Evolutionary conservation across 2,329 filamentous ascomycete genomes (phyloP).

Genomic region (Exophiala xenobiotica): DNA sequence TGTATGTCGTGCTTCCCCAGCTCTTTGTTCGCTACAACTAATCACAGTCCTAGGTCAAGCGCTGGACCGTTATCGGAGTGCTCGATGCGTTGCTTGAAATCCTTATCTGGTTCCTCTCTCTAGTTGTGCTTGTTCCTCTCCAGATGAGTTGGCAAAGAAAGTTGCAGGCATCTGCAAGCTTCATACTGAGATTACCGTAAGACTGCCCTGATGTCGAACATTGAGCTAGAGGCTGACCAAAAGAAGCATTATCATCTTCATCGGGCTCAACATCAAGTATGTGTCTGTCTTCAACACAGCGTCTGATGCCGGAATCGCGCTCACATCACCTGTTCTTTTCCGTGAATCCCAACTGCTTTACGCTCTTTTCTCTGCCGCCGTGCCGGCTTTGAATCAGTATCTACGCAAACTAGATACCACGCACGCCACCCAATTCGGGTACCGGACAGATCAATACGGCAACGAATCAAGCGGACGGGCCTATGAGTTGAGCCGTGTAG

Average conservation of each 20-base stretch:
- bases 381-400: conserved; percentile 21
- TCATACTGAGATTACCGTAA: conserved; percentile 80
- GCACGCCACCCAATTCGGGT: conserved; percentile 16
- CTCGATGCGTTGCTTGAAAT: conserved; percentile 18
- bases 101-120: conserved; percentile 11
- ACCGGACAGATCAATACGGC: conserved; percentile 5
- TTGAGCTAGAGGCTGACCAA: conserved; percentile 6
- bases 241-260: conserved; percentile 20
- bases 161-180: conserved; percentile 69
- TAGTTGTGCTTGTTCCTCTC: conserved; percentile 19
- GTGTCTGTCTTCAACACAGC: conserved; percentile 10
- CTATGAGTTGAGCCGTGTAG: conserved; percentile 10
- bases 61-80: conserved; percentile 17
- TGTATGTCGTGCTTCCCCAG: not conserved
- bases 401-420: conserved; percentile 24
- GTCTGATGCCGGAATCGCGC: conserved; percentile 15
- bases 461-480: not conserved
- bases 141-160: conserved; percentile 34
- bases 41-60: conserved; percentile 3
- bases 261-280: conserved; percentile 19
- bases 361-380: conserved; percentile 19
- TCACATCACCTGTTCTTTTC: conserved; percentile 16
- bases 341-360: conserved; percentile 20
- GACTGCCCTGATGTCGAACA: conserved; percentile 50
- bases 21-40: not conserved